Evolutionary conservation across 23 red algal genomes (phyloP), one percentile per base, ranked within the genome.

Genomic region (Gracilaria vermiculophylla): DNA sequence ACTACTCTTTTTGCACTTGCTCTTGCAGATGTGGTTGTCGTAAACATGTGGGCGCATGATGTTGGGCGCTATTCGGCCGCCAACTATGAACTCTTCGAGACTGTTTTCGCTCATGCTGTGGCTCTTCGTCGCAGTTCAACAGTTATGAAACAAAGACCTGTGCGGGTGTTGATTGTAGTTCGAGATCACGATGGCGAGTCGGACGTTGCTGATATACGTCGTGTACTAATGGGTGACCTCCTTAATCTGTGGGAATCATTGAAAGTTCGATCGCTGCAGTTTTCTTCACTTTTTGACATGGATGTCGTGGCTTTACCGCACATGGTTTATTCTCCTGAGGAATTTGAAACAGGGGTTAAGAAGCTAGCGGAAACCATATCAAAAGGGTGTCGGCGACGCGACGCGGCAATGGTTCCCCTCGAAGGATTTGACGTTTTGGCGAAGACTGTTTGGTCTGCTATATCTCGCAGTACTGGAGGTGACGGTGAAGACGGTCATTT

Each of bases 11-110:
- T 99, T 75, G 78, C 91, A 21, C 82, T 95, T 45, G 82, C 80
- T 41, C 48, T 95, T 37, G 67, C 83, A 20, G 97, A 99, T 80
- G 73, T 94, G 3, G 66, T 99, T 20, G 28, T 99, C 17, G 74
- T 99, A 16, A 99, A 99, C 71, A 81, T 99, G 88, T 99, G 92
- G 90, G 81, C 82, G 27, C 93, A 96, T 73, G 97, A 99, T 85
- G 77, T 99, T 7, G 97, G 97, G 37, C 80, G 97, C n/a, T 58
- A 92, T 66, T 86, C 83, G 23, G 92, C 92, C 5, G 87, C 97
- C 62, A 99, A 93, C 55, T 92, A 89, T 53, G 90, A 94, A n/a
- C 82, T 95, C 8, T 90, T 95, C 47, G 71, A 86, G n/a, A 80
- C 82, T 2, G 97, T 99, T 5, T 95, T 99, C 56, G 76, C 88